A percentile compares a stretch with the other conserved stretches of the same genome.
These are phyloP conservation scores for Croton laevigatus DNA, from an alignment of 441 rosid genomes.

Conservation along the genomic window DNA sequence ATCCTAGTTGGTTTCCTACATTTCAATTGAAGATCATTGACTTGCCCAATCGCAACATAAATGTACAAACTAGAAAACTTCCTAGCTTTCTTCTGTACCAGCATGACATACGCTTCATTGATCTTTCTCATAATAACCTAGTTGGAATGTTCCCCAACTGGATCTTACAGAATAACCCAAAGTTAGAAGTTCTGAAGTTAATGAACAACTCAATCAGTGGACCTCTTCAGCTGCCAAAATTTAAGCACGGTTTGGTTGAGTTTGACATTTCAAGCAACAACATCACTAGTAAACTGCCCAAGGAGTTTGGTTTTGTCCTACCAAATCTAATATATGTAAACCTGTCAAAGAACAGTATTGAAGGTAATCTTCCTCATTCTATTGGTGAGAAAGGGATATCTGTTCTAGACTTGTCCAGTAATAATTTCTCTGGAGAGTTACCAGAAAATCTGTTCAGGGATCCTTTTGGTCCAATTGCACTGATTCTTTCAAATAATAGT, in stretches of 20 bases:
- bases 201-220: constrained; percentile 15
- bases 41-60: background rate
- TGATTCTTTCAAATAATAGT: background rate
- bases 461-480: background rate
- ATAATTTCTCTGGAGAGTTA: constrained; percentile 6
- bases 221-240: constrained; percentile 1
- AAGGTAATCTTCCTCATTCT: constrained; percentile 9
- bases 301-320: background rate
- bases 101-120: constrained; percentile 8
- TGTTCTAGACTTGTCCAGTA: constrained; percentile 5
- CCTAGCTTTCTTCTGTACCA: constrained; percentile 13
- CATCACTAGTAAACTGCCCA: constrained; percentile 4
- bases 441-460: background rate
- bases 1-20: background rate
- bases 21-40: background rate
- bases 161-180: constrained; percentile 13
- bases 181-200: constrained; percentile 4
- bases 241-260: background rate
- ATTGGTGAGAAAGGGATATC: background rate
- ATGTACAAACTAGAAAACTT: background rate
- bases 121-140: constrained; percentile 9
- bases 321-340: background rate
- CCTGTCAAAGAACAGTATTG: constrained; percentile 10
- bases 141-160: constrained; percentile 4
- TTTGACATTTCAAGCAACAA: constrained; percentile 9